Conservation (phyloP, 1,139 yeast genomes). For the Taiozyma onychis region DNA sequence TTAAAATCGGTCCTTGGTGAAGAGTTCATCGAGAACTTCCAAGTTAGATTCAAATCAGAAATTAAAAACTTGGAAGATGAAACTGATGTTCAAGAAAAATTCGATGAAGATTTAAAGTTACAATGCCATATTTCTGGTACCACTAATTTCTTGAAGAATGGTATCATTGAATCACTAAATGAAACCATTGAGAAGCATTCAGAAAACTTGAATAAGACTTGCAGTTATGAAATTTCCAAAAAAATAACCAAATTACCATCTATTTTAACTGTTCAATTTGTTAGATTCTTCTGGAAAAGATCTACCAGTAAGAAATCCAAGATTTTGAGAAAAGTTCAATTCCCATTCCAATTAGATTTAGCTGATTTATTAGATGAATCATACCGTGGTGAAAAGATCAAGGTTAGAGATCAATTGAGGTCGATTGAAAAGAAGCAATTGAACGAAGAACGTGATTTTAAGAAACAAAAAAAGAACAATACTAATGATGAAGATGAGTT, state of each 20-base stretch:
- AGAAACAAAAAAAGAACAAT: conserved; percentile 49
- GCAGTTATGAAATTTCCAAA: conserved; percentile 64
- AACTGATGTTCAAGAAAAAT: conserved; percentile 48
- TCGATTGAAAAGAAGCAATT: conserved; percentile 70
- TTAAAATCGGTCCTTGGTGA: conserved; percentile 43
- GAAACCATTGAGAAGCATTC: conserved; percentile 78
- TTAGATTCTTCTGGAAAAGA: conserved; percentile 93
- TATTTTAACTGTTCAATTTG: conserved; percentile 84
- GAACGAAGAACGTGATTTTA: conserved; percentile 70
- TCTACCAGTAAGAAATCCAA: conserved; percentile 88
- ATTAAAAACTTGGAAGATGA: conserved; percentile 50
- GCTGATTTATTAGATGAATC: conserved; percentile 80
- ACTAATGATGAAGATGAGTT: conserved; percentile 26
- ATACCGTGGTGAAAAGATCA: conserved; percentile 58
- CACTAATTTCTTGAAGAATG: conserved; percentile 87
- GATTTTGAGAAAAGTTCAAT: conserved; percentile 87
- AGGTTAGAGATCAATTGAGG: conserved; percentile 72
- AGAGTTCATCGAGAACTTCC: conserved; percentile 52
- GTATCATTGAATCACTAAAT: conserved; percentile 65
- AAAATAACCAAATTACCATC: conserved; percentile 79
- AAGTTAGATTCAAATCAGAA: conserved; percentile 55
- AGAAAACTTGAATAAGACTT: conserved; percentile 61
- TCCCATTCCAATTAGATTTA: conserved; percentile 89
- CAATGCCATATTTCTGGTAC: conserved; percentile 83
- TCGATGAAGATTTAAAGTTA: conserved; percentile 65